Base-by-base conservation (phyloP, 2,329 filamentous ascomycete genomes). In the Colletotrichum simmondsii region DNA sequence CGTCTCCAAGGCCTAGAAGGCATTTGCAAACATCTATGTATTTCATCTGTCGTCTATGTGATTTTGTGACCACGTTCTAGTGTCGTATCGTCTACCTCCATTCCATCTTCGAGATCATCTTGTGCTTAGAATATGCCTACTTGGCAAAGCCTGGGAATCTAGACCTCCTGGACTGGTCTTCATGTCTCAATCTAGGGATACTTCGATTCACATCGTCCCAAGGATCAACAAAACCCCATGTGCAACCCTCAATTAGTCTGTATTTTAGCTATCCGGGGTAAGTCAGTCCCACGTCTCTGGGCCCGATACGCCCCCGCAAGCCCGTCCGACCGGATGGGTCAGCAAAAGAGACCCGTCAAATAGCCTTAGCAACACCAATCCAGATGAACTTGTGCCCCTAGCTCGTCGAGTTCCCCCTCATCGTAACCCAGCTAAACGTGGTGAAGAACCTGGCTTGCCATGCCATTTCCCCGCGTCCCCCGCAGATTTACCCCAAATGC, bases 231-330 rank as follows among this genome's bases (percentile, higher is more conserved):
- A 66, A 54, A 66, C 24, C 54, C 68, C 42, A 66, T 46, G 32
- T 16, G 8, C 8, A 19, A 42, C 12, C 11, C 14, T 16, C 1
- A 28, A 26, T 2, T 65, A 53, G 28, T 1, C 19, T 5, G 3
- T 16, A 30, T 46, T 22, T 66, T 26, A 66, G 54, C 56, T 46
- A 61, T 60, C 61, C 68, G 68, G 68, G 62, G 68, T 66, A 71
- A 71, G 62, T 71, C 68, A 66, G 62, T 64, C 68, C 62, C 62
- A 66, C 26, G 53, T 46, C 62, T 46, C 32, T 42, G 68, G 61
- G 26, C 7, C 62, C 8, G 35, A 2, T n/a, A 19, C 5, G 24
- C 56, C 54, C 35, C 68, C 54, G 58, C 62, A 42, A 42, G 46
- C 54, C 68, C 56, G 35, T 49, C 30, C 16, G 19, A 60, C 62